Conservation (phyloP, 176 grass and related monocot species). For the Musa troglodytarum region DNA sequence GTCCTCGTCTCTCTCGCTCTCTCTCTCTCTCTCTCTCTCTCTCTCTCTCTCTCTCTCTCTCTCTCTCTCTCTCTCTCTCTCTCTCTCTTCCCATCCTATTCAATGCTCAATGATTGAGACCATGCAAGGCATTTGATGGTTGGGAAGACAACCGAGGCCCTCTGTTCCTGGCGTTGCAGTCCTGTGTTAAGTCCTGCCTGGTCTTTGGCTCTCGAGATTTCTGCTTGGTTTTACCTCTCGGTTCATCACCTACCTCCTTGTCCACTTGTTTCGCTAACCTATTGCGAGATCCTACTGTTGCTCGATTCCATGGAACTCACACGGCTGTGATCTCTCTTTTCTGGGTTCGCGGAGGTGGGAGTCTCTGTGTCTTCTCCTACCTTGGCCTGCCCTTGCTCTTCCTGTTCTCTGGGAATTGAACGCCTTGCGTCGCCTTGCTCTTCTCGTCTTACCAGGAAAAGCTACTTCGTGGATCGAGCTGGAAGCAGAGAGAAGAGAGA, state of each 20-base stretch:
- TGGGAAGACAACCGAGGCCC: background rate
- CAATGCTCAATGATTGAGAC: constrained; percentile 12
- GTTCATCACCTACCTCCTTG: background rate
- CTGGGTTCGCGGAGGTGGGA: too few species aligned
- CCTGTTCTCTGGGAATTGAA: too few species aligned
- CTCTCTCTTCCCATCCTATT: background rate
- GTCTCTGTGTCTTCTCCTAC: too few species aligned
- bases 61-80: background rate
- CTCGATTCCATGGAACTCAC: too few species aligned
- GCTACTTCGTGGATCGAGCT: too few species aligned
- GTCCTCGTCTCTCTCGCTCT: background rate
- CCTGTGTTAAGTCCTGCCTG: background rate
- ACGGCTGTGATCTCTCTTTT: too few species aligned
- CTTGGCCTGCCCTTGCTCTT: too few species aligned
- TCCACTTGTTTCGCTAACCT: too few species aligned
- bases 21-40: background rate
- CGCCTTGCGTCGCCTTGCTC: too few species aligned
- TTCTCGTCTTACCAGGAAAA: too few species aligned
- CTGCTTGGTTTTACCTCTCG: background rate
- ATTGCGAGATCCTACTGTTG: too few species aligned
- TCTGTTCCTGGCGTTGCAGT: background rate
- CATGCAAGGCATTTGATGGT: background rate
- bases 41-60: background rate
- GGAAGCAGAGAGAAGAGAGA: background rate
- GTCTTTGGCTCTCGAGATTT: background rate